These are phyloP conservation scores for Botrytis medusae DNA, from an alignment of 2,329 filamentous ascomycete genomes.

Conservation along the genomic window DNA sequence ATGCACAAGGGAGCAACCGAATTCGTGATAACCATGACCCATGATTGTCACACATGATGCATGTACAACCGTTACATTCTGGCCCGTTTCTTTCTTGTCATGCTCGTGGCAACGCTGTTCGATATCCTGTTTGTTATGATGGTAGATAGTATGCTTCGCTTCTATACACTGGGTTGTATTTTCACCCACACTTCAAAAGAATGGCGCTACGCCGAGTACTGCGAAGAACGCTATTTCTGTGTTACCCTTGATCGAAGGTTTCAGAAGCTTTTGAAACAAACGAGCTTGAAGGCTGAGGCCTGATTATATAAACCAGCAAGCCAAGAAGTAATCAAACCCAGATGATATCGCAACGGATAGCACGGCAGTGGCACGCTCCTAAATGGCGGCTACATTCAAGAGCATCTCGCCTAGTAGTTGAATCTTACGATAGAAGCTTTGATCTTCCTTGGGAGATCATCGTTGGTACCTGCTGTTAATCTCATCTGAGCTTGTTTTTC, in stretches of 20 bases:
- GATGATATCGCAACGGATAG: neutral
- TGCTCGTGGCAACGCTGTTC: conserved; percentile 22
- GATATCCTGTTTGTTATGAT: conserved; percentile 1
- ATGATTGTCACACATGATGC: conserved; percentile 11
- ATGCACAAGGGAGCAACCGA: conserved; percentile 8
- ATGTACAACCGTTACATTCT: conserved; percentile 16
- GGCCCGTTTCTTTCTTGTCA: conserved; percentile 3
- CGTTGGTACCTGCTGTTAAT: neutral
- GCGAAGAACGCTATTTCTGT: neutral
- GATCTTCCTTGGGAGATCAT: neutral
- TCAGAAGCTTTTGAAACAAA: conserved; percentile 22
- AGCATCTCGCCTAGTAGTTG: conserved; percentile 4
- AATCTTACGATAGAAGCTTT: neutral
- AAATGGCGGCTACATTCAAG: neutral
- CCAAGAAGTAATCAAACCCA: neutral
- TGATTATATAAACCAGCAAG: neutral
- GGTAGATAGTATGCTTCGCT: neutral
- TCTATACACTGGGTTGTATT: conserved; percentile 4
- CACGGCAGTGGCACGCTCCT: conserved; percentile 1
- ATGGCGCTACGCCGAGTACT: conserved; percentile 10
- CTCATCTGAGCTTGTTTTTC: neutral
- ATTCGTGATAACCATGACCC: neutral
- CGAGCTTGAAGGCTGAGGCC: conserved; percentile 12
- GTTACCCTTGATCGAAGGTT: conserved; percentile 15
- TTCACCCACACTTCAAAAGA: neutral